phyloP scores from a whole-genome alignment of 257 asterid genomes.

The Echites panduratus region DNA sequence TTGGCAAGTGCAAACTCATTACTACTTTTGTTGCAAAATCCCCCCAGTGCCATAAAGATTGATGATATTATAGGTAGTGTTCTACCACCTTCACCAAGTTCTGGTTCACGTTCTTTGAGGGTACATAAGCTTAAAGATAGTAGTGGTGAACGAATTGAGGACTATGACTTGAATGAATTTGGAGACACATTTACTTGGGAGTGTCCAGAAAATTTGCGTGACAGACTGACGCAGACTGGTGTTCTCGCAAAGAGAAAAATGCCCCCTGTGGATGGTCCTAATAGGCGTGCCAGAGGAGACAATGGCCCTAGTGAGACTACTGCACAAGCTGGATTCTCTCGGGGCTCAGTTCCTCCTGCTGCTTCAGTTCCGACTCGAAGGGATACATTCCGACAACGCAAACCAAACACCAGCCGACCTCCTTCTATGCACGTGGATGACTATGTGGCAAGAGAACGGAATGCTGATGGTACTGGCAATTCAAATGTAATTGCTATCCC shows the following conservation, averaged over 20 bases:
- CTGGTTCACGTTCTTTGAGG: slow-evolving; percentile 46
- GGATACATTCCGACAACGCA: slow-evolving; percentile 91
- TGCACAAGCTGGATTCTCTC: slow-evolving; percentile 55
- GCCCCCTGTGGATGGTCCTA: slow-evolving; percentile 63
- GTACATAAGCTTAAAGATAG: slow-evolving; percentile 42
- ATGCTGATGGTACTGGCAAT: slow-evolving; percentile 61
- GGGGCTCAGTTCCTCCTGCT: slow-evolving; percentile 53
- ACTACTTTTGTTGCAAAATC: slow-evolving; percentile 49
- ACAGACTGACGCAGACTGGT: slow-evolving; percentile 61
- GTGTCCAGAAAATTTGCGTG: slow-evolving; percentile 86
- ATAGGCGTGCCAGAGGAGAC: slow-evolving; percentile 69
- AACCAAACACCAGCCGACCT: slow-evolving; percentile 96
- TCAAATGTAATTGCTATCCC: slow-evolving; percentile 78
- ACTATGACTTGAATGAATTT: slow-evolving; percentile 41
- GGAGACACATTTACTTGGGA: slow-evolving; percentile 79
- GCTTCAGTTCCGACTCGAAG: slow-evolving; percentile 81
- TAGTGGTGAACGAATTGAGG: slow-evolving; percentile 48
- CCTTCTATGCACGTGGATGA: slow-evolving; percentile 99
- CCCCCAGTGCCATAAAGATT: slow-evolving; percentile 36
- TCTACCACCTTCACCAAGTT: slow-evolving; percentile 27
- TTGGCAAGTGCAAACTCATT: slow-evolving; percentile 47
- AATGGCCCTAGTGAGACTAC: slow-evolving; percentile 42
- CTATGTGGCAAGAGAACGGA: slow-evolving; percentile 92
- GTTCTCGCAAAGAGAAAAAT: slow-evolving; percentile 58
- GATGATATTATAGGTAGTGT: slow-evolving; percentile 35